phyloP scores from a whole-genome alignment of 495 filamentous ascomycete species.

The Penicillium lagena region DNA sequence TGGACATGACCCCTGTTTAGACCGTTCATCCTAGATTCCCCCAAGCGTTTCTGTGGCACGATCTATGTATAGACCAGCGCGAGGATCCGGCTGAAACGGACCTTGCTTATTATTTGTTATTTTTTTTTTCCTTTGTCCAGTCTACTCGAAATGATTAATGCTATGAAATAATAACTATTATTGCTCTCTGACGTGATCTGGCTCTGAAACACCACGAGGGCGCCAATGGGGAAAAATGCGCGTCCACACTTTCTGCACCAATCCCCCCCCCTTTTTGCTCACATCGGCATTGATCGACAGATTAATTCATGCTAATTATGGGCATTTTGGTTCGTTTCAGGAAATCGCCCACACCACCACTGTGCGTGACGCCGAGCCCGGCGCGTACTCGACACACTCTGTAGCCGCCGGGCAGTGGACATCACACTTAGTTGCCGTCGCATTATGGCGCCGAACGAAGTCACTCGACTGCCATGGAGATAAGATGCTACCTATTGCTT shows the following conservation, averaged over 20 bases:
- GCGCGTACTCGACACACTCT: slow-evolving; percentile 22
- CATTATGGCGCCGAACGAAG: neutral
- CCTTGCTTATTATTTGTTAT: slow-evolving; percentile 11
- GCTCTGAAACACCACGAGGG: too few species aligned
- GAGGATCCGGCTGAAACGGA: slow-evolving; percentile 4
- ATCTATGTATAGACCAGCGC: slow-evolving; percentile 22
- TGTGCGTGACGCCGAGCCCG: slow-evolving; percentile 12
- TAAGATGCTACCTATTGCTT: neutral
- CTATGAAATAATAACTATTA: neutral
- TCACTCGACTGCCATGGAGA: neutral
- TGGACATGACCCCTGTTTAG: slow-evolving; percentile 29
- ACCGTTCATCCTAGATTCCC: slow-evolving; percentile 38
- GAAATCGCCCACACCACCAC: neutral
- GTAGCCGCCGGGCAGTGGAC: slow-evolving; percentile 17
- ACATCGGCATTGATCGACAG: too few species aligned
- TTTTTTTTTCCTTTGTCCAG: neutral
- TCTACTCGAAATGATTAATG: slow-evolving; percentile 1
- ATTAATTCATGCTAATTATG: slow-evolving; percentile 17
- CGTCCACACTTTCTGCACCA: neutral
- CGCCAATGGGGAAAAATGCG: too few species aligned
- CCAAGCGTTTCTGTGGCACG: slow-evolving; percentile 21
- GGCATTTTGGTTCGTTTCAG: slow-evolving; percentile 5
- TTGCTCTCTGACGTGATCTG: too few species aligned
- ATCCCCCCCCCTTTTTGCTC: neutral
- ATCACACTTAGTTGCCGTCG: slow-evolving; percentile 14